Evolutionary conservation across 345 rosid species (phyloP), one percentile per base, ranked within the genome.

Genomic region (Linum lewisii): DNA sequence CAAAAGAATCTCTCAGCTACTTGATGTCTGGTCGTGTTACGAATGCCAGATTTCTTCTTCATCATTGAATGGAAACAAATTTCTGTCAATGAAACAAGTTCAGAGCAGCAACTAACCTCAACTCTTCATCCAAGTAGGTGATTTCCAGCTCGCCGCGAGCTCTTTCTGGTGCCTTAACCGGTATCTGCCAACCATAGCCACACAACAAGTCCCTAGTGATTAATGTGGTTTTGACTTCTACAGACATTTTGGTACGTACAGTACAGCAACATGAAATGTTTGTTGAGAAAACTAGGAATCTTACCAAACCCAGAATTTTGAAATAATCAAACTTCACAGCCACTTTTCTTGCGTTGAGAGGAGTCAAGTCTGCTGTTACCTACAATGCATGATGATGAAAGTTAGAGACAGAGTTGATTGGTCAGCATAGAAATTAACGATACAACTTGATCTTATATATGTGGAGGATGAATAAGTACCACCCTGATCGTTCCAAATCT

Each of bases 311-410:
- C 0, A 64, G 84, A 20, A 88, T 88, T 67, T 84, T 92, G 75
- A 92, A 92, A 56, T 51, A 53, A 63, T 86, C 87, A 45, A 92
- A 88, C 56, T 92, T 77, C 47, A 92, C 96, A 59, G 96, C 95
- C 24, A 84, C 96, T 67, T 84, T 88, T 65, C 62, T 83, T 3
- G 85, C 53, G 75, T 77, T 88, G 62, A 92, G 64, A 52, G 96
- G 98, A 18, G 73, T 88, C 23, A 92, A 68, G 69, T 88, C 86
- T 62, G 95, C 98, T 15, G 96, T 92, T 45, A 86, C 96, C 96
- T 92, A 64, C 21, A 59, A 55, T 14, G 26, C 16, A 15, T 32
- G 58, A 29, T 26, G 32, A 26, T 26, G 2, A n/a, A n/a, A n/a
- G n/a, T n/a, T n/a, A n/a, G n/a, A n/a, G n/a, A n/a, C n/a, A n/a